These are phyloP conservation scores for Lactifluus rugatus DNA, from an alignment of 768 basidiomycete genomes.

Conservation along the genomic window DNA sequence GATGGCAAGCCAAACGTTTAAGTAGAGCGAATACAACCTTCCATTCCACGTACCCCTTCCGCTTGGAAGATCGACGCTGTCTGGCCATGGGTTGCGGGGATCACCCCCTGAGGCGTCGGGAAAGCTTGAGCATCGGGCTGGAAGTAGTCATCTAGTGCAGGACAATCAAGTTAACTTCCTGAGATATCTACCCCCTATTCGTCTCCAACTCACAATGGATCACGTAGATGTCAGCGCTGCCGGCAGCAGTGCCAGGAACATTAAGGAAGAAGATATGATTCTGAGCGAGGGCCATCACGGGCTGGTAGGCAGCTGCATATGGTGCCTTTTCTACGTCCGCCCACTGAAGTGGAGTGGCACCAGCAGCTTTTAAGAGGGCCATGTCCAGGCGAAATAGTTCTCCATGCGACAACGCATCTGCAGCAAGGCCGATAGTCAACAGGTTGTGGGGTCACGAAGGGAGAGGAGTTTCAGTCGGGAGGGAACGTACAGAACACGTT, in stretches of 20 bases:
- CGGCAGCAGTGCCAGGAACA: constrained; percentile 55
- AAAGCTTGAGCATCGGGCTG: constrained; percentile 61
- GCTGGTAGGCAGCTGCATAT: constrained; percentile 47
- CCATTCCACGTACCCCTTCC: constrained; percentile 33
- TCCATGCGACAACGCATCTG: constrained; percentile 60
- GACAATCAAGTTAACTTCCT: not conserved
- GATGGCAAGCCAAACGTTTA: not conserved
- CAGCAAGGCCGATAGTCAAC: not conserved
- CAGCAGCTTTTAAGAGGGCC: constrained; percentile 50
- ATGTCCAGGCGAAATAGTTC: constrained; percentile 66
- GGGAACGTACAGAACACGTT: constrained; percentile 67
- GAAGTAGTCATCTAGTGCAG: constrained; percentile 56
- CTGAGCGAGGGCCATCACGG: constrained; percentile 73
- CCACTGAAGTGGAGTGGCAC: constrained; percentile 54
- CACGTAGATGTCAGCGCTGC: constrained; percentile 70
- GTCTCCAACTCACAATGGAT: constrained; percentile 63
- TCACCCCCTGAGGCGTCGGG: constrained; percentile 37
- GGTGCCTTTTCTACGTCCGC: constrained; percentile 44
- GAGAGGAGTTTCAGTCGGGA: constrained; percentile 4
- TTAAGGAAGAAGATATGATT: constrained; percentile 83
- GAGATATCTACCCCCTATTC: not conserved
- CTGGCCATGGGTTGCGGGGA: constrained; percentile 63
- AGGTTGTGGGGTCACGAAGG: not conserved
- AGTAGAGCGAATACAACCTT: not conserved
- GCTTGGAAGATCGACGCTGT: constrained; percentile 60